Evolutionary conservation across 805 yeast genomes (phyloP).

Genomic region (Yarrowia sp.): DNA sequence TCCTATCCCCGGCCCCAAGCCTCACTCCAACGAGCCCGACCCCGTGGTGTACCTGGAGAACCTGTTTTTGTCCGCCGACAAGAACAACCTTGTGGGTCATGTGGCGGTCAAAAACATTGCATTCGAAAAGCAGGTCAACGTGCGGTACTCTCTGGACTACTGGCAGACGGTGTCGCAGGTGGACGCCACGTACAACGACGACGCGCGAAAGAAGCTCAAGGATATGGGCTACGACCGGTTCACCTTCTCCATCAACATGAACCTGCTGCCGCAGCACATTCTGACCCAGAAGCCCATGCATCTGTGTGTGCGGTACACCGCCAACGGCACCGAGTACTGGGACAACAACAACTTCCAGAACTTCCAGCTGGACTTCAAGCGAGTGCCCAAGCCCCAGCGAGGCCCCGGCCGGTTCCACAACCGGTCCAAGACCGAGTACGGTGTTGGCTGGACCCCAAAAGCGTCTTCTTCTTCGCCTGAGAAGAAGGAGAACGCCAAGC

Average conservation of each 20-base stretch:
- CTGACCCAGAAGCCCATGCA: constrained; percentile 40
- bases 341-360: constrained; percentile 67
- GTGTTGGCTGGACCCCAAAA: constrained; percentile 23
- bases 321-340: constrained; percentile 61
- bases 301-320: constrained; percentile 58
- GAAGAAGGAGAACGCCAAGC: constrained; percentile 32
- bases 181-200: constrained; percentile 59
- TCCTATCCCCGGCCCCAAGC: constrained; percentile 28
- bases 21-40: constrained; percentile 30
- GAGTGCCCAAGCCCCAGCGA: constrained; percentile 30
- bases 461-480: constrained; percentile 23
- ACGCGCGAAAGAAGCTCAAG: constrained; percentile 40
- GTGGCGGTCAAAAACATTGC: constrained; percentile 75
- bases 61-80: constrained; percentile 57
- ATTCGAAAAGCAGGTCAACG: constrained; percentile 63
- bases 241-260: constrained; percentile 53
- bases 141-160: constrained; percentile 71
- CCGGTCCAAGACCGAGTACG: constrained; percentile 25
- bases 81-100: constrained; percentile 62
- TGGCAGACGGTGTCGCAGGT: constrained; percentile 78
- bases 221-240: constrained; percentile 57
- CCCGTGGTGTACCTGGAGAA: constrained; percentile 62
- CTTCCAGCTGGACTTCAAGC: constrained; percentile 52
- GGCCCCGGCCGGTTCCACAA: constrained; percentile 23
- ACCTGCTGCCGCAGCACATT: constrained; percentile 37